These are phyloP conservation scores for Entophlyctis luteolus DNA, from an alignment of 192 early-diverging fungal species.

Conservation along the genomic window DNA sequence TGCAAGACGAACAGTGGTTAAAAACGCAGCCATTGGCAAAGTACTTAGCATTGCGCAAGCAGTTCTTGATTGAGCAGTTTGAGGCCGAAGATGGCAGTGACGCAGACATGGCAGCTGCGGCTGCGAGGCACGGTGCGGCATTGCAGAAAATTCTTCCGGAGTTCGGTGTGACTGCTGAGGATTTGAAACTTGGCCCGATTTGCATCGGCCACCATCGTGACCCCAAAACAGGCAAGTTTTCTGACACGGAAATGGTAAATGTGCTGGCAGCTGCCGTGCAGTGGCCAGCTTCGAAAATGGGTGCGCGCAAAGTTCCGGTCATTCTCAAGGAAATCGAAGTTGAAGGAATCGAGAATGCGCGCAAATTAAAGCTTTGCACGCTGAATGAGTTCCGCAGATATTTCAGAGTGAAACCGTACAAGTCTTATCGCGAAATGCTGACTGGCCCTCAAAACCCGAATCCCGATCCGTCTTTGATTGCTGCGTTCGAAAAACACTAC, in stretches of 20 bases:
- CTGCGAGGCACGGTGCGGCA: not conserved
- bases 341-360: slow-evolving; percentile 38
- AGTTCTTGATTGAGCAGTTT: not conserved
- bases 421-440: slow-evolving; percentile 34
- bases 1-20: slow-evolving; percentile 36
- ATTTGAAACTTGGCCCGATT: slow-evolving; percentile 11
- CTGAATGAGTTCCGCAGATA: slow-evolving; percentile 47
- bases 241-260: slow-evolving; percentile 27
- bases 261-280: not conserved
- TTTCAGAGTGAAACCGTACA: slow-evolving; percentile 30
- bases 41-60: not conserved
- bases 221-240: slow-evolving; percentile 9
- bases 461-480: slow-evolving; percentile 6
- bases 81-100: not conserved
- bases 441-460: slow-evolving; percentile 15
- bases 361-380: slow-evolving; percentile 41
- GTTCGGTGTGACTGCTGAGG: slow-evolving; percentile 2
- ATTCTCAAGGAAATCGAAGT: slow-evolving; percentile 40
- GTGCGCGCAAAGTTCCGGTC: slow-evolving; percentile 37
- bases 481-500: slow-evolving; percentile 41
- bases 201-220: slow-evolving; percentile 37
- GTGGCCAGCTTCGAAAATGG: slow-evolving; percentile 25
- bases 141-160: not conserved
- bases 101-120: slow-evolving; percentile 18
- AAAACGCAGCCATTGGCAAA: not conserved